Conservation (phyloP, 352 stramenopile species). For the Lagenidium sp. region DNA sequence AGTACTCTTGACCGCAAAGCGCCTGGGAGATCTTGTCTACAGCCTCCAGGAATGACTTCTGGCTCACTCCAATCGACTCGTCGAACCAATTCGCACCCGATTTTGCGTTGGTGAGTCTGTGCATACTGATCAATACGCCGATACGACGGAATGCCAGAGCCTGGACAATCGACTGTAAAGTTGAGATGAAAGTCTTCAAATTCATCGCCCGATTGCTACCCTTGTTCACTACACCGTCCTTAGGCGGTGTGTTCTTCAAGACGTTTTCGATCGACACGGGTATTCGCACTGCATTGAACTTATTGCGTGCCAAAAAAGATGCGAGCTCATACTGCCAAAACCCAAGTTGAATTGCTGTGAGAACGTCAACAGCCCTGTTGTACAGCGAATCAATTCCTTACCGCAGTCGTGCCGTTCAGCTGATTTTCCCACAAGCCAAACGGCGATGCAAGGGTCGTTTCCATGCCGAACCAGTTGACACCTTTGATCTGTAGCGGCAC, state of each 20-base stretch:
- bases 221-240: conserved; percentile 55
- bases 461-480: conserved; percentile 77
- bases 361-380: too few species aligned
- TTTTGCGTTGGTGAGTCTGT: conserved; percentile 49
- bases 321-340: conserved; percentile 73
- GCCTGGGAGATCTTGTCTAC: conserved; percentile 48
- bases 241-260: conserved; percentile 48
- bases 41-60: conserved; percentile 49
- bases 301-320: conserved; percentile 65
- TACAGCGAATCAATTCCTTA: conserved; percentile 14
- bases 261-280: conserved; percentile 64
- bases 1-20: conserved; percentile 55
- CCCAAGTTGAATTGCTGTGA: too few species aligned
- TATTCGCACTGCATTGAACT: conserved; percentile 75
- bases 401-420: conserved; percentile 60
- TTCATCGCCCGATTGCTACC: conserved; percentile 66
- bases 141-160: conserved; percentile 61
- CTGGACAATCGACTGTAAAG: conserved; percentile 61
- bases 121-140: conserved; percentile 67
- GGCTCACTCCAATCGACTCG: conserved; percentile 23
- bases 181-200: conserved; percentile 58
- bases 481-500: conserved; percentile 64
- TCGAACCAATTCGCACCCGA: conserved; percentile 64
- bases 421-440: conserved; percentile 77
- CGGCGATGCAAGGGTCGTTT: conserved; percentile 47